Percentiles rank a stretch among this genome's conserved stretches.
Evolutionary conservation across 148 eudicot genomes (phyloP).

Genomic region (Cornus suecica): DNA sequence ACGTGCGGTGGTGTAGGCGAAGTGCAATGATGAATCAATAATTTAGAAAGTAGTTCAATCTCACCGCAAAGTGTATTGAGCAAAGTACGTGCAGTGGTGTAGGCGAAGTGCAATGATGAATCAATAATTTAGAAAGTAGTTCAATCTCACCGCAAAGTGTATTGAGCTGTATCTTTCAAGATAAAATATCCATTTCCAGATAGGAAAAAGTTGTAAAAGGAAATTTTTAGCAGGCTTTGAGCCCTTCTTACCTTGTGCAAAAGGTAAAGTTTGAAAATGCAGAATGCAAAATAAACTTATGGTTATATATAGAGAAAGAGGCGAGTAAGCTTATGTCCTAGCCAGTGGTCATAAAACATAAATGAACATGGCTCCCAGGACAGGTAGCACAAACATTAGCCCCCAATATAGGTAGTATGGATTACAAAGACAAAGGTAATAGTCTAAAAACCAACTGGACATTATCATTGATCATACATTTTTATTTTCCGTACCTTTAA

Average conservation of each 20-base stretch:
- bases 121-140: background rate
- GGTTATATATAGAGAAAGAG: background rate
- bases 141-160: background rate
- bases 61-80: background rate
- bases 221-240: background rate
- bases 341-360: background rate
- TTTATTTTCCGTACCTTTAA: constrained; percentile 51
- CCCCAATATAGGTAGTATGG: background rate
- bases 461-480: background rate
- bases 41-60: background rate
- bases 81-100: background rate
- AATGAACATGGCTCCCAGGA: background rate
- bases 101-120: background rate
- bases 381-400: no score
- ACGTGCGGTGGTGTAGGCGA: background rate
- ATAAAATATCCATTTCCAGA: background rate
- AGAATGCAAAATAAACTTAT: background rate
- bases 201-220: background rate
- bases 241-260: background rate
- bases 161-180: background rate
- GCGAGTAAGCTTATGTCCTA: background rate
- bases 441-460: background rate
- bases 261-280: no score
- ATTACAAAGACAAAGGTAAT: background rate
- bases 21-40: background rate